Conservation (phyloP, 176 grass and related monocot species). For the Puya raimondii region DNA sequence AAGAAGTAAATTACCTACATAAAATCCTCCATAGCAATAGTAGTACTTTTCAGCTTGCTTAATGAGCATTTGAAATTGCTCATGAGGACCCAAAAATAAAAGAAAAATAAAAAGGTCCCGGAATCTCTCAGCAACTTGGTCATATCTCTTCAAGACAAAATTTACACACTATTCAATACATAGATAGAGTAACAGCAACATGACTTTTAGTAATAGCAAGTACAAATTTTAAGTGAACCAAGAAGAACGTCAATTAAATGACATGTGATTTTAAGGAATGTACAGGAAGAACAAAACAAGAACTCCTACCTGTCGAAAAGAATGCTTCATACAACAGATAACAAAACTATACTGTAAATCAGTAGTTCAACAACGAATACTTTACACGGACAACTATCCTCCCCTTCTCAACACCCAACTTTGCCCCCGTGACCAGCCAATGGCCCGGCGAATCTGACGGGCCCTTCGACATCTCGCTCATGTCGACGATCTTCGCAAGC, state of each 20-base stretch:
- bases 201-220: not conserved
- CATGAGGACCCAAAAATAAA: no score
- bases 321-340: conserved; percentile 35
- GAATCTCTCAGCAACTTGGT: no score
- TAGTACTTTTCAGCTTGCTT: no score
- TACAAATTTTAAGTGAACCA: conserved; percentile 20
- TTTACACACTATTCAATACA: no score
- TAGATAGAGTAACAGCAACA: no score
- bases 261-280: conserved; percentile 31
- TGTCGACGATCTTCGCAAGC: conserved; percentile 82
- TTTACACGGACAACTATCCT: conserved; percentile 85
- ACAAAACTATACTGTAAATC: conserved; percentile 51
- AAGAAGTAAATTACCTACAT: no score
- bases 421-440: conserved; percentile 91
- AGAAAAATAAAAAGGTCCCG: no score
- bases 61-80: no score
- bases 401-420: conserved; percentile 89
- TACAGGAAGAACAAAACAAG: conserved; percentile 48
- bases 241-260: conserved; percentile 40
- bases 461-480: conserved; percentile 72
- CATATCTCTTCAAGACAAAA: no score
- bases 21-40: no score
- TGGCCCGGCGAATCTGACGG: conserved; percentile 85
- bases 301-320: conserved; percentile 40
- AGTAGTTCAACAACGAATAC: conserved; percentile 99